These are phyloP conservation scores for Nakaseomyces kungkrabaensis DNA, from an alignment of 1,139 yeast genomes.

Conservation along the genomic window DNA sequence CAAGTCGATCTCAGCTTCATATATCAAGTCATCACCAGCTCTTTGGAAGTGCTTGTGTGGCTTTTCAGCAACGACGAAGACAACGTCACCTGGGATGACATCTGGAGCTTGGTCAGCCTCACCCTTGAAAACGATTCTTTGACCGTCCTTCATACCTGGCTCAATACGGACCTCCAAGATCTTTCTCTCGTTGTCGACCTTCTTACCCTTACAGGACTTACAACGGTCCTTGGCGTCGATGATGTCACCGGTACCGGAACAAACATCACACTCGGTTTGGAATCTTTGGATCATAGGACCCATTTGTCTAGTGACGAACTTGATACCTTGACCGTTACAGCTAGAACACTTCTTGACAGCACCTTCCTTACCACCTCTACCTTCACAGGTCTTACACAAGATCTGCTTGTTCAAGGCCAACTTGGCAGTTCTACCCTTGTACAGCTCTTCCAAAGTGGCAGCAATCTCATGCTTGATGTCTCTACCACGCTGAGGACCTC, in stretches of 20 bases:
- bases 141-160: conserved; percentile 96
- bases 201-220: conserved; percentile 79
- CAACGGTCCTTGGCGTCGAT: conserved; percentile 85
- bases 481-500: conserved; percentile 82
- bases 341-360: conserved; percentile 76
- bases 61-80: conserved; percentile 81
- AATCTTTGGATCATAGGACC: conserved; percentile 98
- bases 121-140: conserved; percentile 80
- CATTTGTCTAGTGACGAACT: conserved; percentile 93
- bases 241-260: conserved; percentile 89
- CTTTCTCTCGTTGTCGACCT: conserved; percentile 80
- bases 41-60: conserved; percentile 39
- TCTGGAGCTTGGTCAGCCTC: conserved; percentile 98
- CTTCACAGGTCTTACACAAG: conserved; percentile 80
- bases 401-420: conserved; percentile 89
- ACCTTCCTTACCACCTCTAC: conserved; percentile 93
- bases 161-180: conserved; percentile 89
- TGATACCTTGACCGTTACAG: conserved; percentile 88
- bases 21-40: conserved; percentile 62
- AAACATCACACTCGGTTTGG: conserved; percentile 88
- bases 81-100: conserved; percentile 91
- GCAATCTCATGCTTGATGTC: conserved; percentile 84
- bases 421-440: conserved; percentile 91
- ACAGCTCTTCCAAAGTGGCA: conserved; percentile 85
- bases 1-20: conserved; percentile 81